Base-by-base conservation (phyloP, 306 rosid genomes). In the Vigna unguiculata region DNA sequence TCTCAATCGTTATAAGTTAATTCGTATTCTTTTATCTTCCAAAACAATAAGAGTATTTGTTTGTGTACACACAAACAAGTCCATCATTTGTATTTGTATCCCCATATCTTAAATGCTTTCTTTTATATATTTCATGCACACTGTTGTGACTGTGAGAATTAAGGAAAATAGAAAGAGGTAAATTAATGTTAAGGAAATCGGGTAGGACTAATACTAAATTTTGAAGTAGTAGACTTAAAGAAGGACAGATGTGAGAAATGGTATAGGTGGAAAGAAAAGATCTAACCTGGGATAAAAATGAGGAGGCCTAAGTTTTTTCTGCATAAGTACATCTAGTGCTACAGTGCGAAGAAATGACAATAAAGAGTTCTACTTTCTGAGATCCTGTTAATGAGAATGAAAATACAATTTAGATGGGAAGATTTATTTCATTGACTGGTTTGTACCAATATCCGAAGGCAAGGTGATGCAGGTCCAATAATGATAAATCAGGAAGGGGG, bases 371-470 rank as follows among this genome's bases (percentile, higher is more conserved):
- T n/a, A n/a, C n/a, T n/a, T n/a, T n/a, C n/a, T n/a, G n/a, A n/a
- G n/a, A n/a, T n/a, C 53, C 32, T 51, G 24, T 16, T 38, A 38
- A 75, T 22, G 28, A 4, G 20, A 6, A 38, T 54, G 52, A 41
- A 43, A 61, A 46, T 45, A 45, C 34, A 38, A 41, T 41, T 43
- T 43, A 45, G 55, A 71, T 36, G 34, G 19, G 38, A 38, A 40
- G 24, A 40, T 38, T 40, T 55, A 7, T 21, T 38, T 24, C 15
- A 40, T 72, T 54, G 36, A 71, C 51, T 52, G 38, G 14, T 53
- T 53, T 71, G 16, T 20, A 38, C 76, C 36, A 36, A 36, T 53
- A 71, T 53, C 20, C 34, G 51, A 34, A 71, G 62, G 4, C 48
- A 59, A 36, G 64, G 28, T 52, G 21, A 71, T 7, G 9, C 5